phyloP scores from a whole-genome alignment of 495 filamentous ascomycete genomes.

The Hyaloscypha finlandica region DNA sequence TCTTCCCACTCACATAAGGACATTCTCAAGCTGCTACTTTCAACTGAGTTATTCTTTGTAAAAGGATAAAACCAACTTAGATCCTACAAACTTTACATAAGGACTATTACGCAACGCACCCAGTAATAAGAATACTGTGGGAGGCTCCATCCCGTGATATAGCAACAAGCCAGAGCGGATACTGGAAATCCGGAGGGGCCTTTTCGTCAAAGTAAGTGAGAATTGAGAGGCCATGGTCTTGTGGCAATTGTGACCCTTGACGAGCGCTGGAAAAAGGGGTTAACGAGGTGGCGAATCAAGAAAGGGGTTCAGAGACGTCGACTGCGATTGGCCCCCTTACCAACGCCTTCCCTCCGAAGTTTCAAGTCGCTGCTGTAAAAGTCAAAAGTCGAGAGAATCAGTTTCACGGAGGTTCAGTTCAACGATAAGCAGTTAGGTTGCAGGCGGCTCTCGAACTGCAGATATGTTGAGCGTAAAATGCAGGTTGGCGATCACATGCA shows the following conservation, averaged over 20 bases:
- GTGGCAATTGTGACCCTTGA: neutral
- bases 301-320: neutral
- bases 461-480: slow-evolving; percentile 2
- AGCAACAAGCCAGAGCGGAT: too few relatives aligned
- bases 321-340: neutral
- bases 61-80: too few relatives aligned
- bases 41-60: too few relatives aligned
- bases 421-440: neutral
- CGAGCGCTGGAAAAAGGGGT: neutral
- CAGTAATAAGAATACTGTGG: too few relatives aligned
- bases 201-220: too few relatives aligned
- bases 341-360: neutral
- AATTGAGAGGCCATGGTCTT: neutral
- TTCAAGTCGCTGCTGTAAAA: neutral
- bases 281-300: neutral
- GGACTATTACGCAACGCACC: too few relatives aligned
- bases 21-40: too few relatives aligned
- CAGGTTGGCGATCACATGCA: slow-evolving; percentile 24
- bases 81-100: too few relatives aligned
- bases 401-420: neutral
- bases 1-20: too few relatives aligned
- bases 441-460: neutral
- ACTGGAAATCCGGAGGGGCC: too few relatives aligned
- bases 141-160: too few relatives aligned
- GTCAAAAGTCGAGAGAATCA: neutral